Conservation (phyloP, 305 asterid species). For the Lippia alba region DNA sequence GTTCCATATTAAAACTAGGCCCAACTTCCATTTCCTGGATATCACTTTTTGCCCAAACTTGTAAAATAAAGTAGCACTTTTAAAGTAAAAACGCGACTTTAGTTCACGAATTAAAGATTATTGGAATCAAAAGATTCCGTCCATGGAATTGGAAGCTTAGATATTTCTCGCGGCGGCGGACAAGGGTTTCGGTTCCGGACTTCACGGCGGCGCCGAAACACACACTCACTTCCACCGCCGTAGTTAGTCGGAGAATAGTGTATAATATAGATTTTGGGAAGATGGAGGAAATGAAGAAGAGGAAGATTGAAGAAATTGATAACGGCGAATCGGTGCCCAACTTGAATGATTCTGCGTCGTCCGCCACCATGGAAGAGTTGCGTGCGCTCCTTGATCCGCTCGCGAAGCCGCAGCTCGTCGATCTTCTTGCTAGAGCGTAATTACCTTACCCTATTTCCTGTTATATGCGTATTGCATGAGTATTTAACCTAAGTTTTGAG, state of each 20-base stretch:
- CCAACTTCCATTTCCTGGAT: neutral
- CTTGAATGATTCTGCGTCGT: constrained; percentile 37
- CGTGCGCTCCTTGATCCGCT: constrained; percentile 75
- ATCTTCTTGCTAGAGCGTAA: constrained; percentile 75
- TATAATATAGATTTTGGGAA: neutral
- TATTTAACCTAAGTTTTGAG: constrained; percentile 2
- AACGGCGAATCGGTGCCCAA: constrained; percentile 47
- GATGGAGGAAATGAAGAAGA: constrained; percentile 74
- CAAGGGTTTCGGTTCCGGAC: constrained; percentile 35
- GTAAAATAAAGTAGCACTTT: neutral
- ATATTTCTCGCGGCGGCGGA: constrained; percentile 5
- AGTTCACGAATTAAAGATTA: neutral
- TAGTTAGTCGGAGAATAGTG: constrained; percentile 2
- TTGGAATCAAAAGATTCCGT: constrained; percentile 5
- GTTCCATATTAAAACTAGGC: neutral
- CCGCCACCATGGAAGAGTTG: constrained; percentile 53
- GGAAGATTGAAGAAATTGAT: constrained; percentile 63
- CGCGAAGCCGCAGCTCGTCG: constrained; percentile 75
- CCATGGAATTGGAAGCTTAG: neutral
- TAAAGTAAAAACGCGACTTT: constrained; percentile 1
- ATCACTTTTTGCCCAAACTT: constrained; percentile 10
- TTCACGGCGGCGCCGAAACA: constrained; percentile 17
- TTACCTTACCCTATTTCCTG: constrained; percentile 18
- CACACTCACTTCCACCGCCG: constrained; percentile 20
- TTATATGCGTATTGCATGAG: neutral